These are phyloP conservation scores for Neurospora hispaniola DNA, from an alignment of 495 filamentous ascomycete species.

Conservation along the genomic window DNA sequence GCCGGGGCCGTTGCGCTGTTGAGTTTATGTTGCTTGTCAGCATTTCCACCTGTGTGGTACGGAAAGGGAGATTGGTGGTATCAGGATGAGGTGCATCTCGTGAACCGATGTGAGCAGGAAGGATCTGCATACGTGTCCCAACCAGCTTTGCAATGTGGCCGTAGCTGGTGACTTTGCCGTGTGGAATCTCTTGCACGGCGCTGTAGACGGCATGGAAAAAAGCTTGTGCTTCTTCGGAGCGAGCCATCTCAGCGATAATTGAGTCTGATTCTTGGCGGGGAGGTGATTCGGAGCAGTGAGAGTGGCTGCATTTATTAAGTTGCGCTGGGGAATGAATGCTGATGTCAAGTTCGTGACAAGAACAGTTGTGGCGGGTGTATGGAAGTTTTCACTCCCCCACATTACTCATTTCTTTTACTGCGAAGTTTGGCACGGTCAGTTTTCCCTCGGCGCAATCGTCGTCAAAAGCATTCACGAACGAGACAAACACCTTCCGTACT, in stretches of 20 bases:
- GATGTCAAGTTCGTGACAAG: not conserved
- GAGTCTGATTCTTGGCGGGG: not conserved
- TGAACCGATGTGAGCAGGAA: not conserved
- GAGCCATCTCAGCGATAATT: slow-evolving; percentile 41
- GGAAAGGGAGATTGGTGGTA: not conserved
- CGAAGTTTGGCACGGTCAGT: not conserved
- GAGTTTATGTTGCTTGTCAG: not conserved
- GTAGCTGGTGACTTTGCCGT: slow-evolving; percentile 76
- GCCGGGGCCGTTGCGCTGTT: slow-evolving; percentile 57
- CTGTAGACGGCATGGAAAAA: slow-evolving; percentile 79
- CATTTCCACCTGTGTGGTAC: not conserved
- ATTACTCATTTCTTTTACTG: not conserved
- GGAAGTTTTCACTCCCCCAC: not conserved
- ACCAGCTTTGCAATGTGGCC: slow-evolving; percentile 77
- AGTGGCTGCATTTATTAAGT: not conserved
- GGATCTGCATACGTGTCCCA: slow-evolving; percentile 60
- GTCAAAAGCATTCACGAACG: not conserved
- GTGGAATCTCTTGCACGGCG: slow-evolving; percentile 75
- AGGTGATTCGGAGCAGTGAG: not conserved
- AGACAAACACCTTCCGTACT: not conserved
- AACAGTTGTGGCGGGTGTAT: not conserved
- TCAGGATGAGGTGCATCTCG: not conserved
- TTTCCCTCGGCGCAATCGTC: not conserved
- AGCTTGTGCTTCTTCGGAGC: slow-evolving; percentile 70
- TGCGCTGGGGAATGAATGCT: not conserved